phyloP scores from a whole-genome alignment of 257 asterid genomes.

The Prunella vulgaris region DNA sequence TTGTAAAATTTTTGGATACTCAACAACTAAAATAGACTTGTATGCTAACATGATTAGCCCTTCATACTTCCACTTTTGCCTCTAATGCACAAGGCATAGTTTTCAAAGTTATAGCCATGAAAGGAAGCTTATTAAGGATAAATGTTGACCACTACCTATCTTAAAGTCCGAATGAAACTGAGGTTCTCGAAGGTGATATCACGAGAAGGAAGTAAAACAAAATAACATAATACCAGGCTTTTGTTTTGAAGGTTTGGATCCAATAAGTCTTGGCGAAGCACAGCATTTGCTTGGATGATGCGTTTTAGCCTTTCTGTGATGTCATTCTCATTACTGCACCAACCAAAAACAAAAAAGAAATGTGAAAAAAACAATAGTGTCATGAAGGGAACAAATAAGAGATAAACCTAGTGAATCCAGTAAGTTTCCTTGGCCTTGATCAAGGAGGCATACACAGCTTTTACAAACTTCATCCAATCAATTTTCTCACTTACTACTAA shows the following conservation, averaged over 20 bases:
- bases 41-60: too few relatives aligned
- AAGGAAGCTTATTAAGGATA: too few relatives aligned
- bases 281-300: slow-evolving; percentile 72
- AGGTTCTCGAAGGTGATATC: background rate
- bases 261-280: slow-evolving; percentile 50
- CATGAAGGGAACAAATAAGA: background rate
- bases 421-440: too few relatives aligned
- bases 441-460: too few relatives aligned
- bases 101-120: too few relatives aligned
- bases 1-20: too few relatives aligned
- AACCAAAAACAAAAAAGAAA: slow-evolving; percentile 14
- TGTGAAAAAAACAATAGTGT: background rate
- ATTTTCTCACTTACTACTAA: background rate
- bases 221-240: slow-evolving; percentile 45
- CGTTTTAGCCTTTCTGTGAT: slow-evolving; percentile 64
- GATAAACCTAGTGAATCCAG: too few relatives aligned
- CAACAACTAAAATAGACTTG: too few relatives aligned
- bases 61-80: too few relatives aligned
- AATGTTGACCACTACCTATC: background rate
- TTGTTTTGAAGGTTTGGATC: slow-evolving; percentile 37
- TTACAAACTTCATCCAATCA: background rate
- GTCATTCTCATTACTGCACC: slow-evolving; percentile 94
- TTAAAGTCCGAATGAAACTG: background rate
- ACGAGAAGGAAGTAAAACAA: slow-evolving; percentile 5
- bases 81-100: too few relatives aligned